Conservation (phyloP, 495 filamentous ascomycete genomes). For the Talaromyces adpressus region DNA sequence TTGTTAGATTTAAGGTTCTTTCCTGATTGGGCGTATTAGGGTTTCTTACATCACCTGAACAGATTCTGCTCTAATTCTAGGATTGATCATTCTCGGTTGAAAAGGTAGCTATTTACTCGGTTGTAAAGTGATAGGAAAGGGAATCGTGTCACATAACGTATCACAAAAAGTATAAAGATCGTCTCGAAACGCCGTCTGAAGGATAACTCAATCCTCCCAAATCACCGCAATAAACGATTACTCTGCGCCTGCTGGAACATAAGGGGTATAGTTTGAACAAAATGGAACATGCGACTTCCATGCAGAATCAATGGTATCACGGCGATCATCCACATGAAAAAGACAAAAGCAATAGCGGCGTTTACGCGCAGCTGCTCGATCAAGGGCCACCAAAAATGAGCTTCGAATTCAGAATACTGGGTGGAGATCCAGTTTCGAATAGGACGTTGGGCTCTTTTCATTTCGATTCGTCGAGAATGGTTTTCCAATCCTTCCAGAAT, state of each 20-base stretch:
- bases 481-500: slow-evolving; percentile 44
- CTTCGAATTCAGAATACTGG: slow-evolving; percentile 5
- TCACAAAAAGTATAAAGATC: background rate
- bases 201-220: background rate
- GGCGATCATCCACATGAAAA: slow-evolving; percentile 29
- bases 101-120: background rate
- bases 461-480: slow-evolving; percentile 12
- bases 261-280: slow-evolving; percentile 8
- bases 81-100: background rate
- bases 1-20: background rate
- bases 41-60: background rate
- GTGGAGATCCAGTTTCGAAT: slow-evolving; percentile 9
- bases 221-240: slow-evolving; percentile 6
- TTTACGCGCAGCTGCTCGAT: slow-evolving; percentile 19
- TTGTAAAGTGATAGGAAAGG: background rate
- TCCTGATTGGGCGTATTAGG: background rate
- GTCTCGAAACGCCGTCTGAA: background rate
- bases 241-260: slow-evolving; percentile 9
- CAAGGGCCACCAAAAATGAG: slow-evolving; percentile 7
- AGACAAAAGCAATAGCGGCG: slow-evolving; percentile 22
- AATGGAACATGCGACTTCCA: slow-evolving; percentile 21
- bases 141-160: background rate
- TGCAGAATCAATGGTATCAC: slow-evolving; percentile 31
- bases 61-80: background rate
- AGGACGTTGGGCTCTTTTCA: slow-evolving; percentile 1